A percentile compares a stretch with the other conserved stretches of the same genome.
Evolutionary conservation across 148 eudicot species (phyloP).

Genomic region (Silene latifolia): DNA sequence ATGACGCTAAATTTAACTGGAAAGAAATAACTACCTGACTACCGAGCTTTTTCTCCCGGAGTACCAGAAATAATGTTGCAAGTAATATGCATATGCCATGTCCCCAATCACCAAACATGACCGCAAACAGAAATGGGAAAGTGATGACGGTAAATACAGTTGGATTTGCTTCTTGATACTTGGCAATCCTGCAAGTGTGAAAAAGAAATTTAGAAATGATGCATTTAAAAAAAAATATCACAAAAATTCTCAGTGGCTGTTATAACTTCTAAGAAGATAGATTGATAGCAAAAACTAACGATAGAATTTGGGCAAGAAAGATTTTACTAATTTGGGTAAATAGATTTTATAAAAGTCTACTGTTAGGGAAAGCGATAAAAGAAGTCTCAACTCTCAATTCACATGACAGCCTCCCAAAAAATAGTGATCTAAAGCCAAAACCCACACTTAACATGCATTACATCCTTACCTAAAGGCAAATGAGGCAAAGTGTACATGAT

Average conservation of each 20-base stretch:
- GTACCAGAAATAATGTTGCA: conserved; percentile 39
- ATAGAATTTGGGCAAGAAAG: background rate
- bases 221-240: background rate
- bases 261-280: no score
- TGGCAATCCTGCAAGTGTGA: conserved; percentile 44
- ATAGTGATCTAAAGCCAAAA: background rate
- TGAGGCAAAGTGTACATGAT: background rate
- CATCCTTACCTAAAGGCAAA: background rate
- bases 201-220: conserved; percentile 10
- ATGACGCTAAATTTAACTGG: background rate
- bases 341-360: background rate
- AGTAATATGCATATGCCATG: conserved; percentile 57
- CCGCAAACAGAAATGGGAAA: conserved; percentile 61
- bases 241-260: background rate
- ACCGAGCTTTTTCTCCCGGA: conserved; percentile 44
- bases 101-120: conserved; percentile 73
- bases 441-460: background rate
- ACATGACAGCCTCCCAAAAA: background rate
- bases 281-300: background rate
- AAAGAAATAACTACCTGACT: conserved; percentile 36
- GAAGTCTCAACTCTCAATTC: background rate
- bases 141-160: conserved; percentile 49
- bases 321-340: no score
- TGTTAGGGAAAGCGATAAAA: background rate
- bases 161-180: conserved; percentile 64